Evolutionary conservation across 371 early-diverging fungal genomes (phyloP).

Genomic region (Entomophthora muscae): DNA sequence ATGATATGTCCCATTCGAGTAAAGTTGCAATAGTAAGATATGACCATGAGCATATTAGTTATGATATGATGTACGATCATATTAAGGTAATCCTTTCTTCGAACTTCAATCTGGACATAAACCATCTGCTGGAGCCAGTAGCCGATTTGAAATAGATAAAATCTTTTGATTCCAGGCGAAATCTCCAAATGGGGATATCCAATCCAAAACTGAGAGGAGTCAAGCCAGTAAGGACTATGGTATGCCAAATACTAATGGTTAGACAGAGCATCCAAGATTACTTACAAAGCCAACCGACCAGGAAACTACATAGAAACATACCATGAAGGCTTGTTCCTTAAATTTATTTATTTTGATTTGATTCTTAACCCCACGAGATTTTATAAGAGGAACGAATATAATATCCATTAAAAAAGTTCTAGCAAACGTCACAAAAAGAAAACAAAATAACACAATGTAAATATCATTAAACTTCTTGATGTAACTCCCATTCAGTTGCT

Average conservation of each 20-base stretch:
- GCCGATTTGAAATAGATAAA: constrained; percentile 58
- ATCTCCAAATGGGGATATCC: constrained; percentile 6
- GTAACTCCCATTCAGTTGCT: constrained; percentile 13
- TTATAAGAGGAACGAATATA: constrained; percentile 33
- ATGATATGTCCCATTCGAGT: constrained; percentile 69
- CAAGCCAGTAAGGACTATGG: not conserved
- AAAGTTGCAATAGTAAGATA: constrained; percentile 50
- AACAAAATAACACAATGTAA: constrained; percentile 41
- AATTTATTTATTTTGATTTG: constrained; percentile 35
- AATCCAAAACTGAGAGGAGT: not conserved
- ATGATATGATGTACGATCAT: constrained; percentile 70
- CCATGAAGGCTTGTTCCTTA: constrained; percentile 40
- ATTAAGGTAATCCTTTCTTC: constrained; percentile 55
- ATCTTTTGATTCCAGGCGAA: constrained; percentile 25
- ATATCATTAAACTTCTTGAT: constrained; percentile 26
- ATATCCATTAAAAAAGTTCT: constrained; percentile 38
- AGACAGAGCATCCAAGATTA: not conserved
- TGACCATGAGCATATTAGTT: constrained; percentile 42
- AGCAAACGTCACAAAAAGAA: constrained; percentile 45
- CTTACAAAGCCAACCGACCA: constrained; percentile 43
- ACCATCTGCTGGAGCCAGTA: constrained; percentile 66
- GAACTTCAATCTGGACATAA: constrained; percentile 51
- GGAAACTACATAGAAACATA: constrained; percentile 30
- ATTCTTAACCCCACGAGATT: constrained; percentile 23
- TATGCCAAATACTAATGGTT: not conserved